These are phyloP conservation scores for Symbiotaphrina buchneri DNA, from an alignment of 495 filamentous ascomycete species.

Conservation along the genomic window DNA sequence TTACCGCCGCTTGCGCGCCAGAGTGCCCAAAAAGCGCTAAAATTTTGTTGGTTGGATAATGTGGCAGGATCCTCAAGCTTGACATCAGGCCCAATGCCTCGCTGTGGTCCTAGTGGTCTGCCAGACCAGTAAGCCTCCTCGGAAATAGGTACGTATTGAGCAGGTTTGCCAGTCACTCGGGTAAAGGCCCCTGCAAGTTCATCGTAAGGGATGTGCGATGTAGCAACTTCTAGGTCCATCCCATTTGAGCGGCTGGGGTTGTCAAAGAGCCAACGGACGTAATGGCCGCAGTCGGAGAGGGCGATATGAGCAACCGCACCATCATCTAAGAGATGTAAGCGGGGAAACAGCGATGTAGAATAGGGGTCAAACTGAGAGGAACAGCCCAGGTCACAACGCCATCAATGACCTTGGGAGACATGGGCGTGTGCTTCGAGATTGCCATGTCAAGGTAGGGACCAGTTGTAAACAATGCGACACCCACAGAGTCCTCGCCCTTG, in stretches of 20 bases:
- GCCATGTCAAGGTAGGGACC: constrained; percentile 9
- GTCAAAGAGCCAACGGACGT: constrained; percentile 34
- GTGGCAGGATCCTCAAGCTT: constrained; percentile 17
- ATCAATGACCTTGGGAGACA: constrained; percentile 16
- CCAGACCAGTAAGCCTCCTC: constrained; percentile 20
- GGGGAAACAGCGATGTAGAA: no score
- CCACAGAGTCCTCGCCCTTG: constrained; percentile 4
- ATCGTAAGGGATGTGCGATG: constrained; percentile 19
- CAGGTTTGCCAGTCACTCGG: constrained; percentile 27
- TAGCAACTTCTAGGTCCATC: constrained; percentile 25
- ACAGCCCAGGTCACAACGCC: constrained; percentile 20
- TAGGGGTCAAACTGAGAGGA: no score
- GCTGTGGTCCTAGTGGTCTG: constrained; percentile 6
- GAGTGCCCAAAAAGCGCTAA: constrained; percentile 27
- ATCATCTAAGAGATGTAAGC: no score
- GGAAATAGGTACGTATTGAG: constrained; percentile 16
- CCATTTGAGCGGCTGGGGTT: constrained; percentile 22
- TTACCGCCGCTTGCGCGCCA: constrained; percentile 19
- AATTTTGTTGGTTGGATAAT: constrained; percentile 25
- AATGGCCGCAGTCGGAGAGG: constrained; percentile 28
- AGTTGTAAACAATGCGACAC: constrained; percentile 8
- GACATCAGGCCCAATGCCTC: constrained; percentile 16
- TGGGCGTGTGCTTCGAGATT: constrained; percentile 13
- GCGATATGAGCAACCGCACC: constrained; percentile 22
- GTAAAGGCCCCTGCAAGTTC: constrained; percentile 26